Conservation (phyloP, 345 rosid species). For the Kernera saxatilis region DNA sequence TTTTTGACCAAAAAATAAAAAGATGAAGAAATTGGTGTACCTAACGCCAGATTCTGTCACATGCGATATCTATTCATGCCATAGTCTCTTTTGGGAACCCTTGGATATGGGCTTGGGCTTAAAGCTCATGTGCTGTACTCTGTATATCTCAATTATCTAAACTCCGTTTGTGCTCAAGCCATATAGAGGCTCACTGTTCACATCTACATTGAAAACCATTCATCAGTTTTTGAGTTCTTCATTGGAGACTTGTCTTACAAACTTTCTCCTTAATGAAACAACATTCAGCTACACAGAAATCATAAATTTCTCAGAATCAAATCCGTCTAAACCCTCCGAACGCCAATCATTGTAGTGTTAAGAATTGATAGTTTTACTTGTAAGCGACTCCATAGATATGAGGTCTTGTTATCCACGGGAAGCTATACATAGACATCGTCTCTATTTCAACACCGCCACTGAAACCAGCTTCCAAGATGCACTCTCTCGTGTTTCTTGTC, state of each 20-base stretch:
- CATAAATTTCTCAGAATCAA: neutral
- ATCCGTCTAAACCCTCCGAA: neutral
- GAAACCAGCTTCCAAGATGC: slow-evolving; percentile 60
- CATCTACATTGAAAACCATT: neutral
- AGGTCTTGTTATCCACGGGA: slow-evolving; percentile 44
- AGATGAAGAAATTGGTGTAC: neutral
- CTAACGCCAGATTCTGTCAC: neutral
- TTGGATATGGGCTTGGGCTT: too few relatives aligned
- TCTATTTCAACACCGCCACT: slow-evolving; percentile 40
- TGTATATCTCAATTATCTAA: too few relatives aligned
- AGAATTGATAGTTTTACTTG: slow-evolving; percentile 32
- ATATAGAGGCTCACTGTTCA: too few relatives aligned
- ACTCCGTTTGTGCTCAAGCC: neutral
- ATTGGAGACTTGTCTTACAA: neutral
- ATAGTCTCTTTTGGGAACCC: too few relatives aligned
- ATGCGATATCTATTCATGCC: neutral
- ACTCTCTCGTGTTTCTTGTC: slow-evolving; percentile 58
- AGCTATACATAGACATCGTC: slow-evolving; percentile 32
- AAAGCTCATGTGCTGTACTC: too few relatives aligned
- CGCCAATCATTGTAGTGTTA: neutral
- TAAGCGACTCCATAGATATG: slow-evolving; percentile 69
- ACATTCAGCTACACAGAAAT: neutral
- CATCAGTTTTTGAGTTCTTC: neutral
- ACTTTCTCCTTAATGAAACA: neutral
- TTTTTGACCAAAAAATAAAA: too few relatives aligned